Percentiles rank a stretch among this genome's conserved stretches.
These are phyloP conservation scores for Macrotyloma uniflorum DNA, from an alignment of 306 rosid species.

Conservation along the genomic window DNA sequence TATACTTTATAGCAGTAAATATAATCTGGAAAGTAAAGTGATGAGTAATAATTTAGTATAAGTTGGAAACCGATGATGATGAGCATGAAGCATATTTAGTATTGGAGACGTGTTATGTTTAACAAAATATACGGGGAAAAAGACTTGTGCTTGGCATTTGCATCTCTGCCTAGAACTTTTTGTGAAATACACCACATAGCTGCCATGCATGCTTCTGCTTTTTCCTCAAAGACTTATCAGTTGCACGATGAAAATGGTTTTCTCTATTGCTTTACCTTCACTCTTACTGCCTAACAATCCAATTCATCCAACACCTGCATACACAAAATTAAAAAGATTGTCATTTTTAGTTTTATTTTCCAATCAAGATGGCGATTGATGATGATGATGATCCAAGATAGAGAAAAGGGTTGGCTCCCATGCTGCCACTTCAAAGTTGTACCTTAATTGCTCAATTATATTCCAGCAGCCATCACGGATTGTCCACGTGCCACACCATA, in stretches of 20 bases:
- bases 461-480: conserved; percentile 30
- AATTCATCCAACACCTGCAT: conserved; percentile 35
- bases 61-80: neutral
- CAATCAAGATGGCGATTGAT: conserved; percentile 23
- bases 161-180: neutral
- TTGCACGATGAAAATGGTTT: conserved; percentile 21
- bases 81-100: neutral
- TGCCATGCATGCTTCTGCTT: conserved; percentile 13
- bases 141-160: conserved; percentile 4
- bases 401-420: conserved; percentile 15
- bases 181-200: neutral
- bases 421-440: conserved; percentile 14
- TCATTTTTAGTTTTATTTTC: neutral
- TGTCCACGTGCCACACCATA: conserved; percentile 12
- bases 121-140: conserved; percentile 33
- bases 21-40: neutral
- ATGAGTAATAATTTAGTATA: neutral
- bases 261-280: conserved; percentile 36
- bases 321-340: conserved; percentile 24
- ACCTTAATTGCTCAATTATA: neutral
- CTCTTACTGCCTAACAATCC: conserved; percentile 43
- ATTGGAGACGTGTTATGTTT: conserved; percentile 38
- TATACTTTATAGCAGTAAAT: too few relatives aligned
- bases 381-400: neutral
- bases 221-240: conserved; percentile 30